Conservation (phyloP, 2,329 filamentous ascomycete genomes). For the Grosmannia penicillata region DNA sequence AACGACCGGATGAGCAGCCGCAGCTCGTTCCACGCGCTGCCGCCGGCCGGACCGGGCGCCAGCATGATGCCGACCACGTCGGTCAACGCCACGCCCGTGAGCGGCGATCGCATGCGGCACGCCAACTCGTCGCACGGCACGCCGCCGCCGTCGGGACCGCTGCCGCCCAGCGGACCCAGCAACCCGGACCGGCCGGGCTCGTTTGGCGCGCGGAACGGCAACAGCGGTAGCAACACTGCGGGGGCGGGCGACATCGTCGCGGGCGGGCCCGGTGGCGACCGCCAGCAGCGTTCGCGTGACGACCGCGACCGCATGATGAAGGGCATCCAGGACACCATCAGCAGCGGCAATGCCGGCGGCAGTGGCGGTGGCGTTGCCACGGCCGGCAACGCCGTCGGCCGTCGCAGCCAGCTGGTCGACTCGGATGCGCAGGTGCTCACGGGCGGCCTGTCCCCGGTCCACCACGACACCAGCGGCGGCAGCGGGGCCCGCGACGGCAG, state of each 20-base stretch:
- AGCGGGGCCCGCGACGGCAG: not conserved
- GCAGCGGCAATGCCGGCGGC: slow-evolving; percentile 20
- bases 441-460: slow-evolving; percentile 30
- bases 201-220: too few relatives aligned
- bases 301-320: slow-evolving; percentile 31
- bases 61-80: slow-evolving; percentile 5
- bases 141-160: not conserved
- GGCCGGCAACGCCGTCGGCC: slow-evolving; percentile 20
- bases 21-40: slow-evolving; percentile 6
- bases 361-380: slow-evolving; percentile 18
- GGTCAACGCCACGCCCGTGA: slow-evolving; percentile 8
- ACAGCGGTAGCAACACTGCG: not conserved
- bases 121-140: not conserved
- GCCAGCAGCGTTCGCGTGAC: not conserved
- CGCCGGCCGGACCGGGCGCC: not conserved
- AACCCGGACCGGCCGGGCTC: not conserved
- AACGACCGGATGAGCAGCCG: not conserved
- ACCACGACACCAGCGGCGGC: not conserved
- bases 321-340: slow-evolving; percentile 33
- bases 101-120: slow-evolving; percentile 7
- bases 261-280: not conserved
- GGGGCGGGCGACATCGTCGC: not conserved
- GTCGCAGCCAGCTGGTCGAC: slow-evolving; percentile 28
- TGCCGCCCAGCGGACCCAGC: not conserved
- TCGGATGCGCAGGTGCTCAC: slow-evolving; percentile 43